These are phyloP conservation scores for Phytophthora colocasiae DNA, from an alignment of 352 stramenopile genomes.

Conservation along the genomic window DNA sequence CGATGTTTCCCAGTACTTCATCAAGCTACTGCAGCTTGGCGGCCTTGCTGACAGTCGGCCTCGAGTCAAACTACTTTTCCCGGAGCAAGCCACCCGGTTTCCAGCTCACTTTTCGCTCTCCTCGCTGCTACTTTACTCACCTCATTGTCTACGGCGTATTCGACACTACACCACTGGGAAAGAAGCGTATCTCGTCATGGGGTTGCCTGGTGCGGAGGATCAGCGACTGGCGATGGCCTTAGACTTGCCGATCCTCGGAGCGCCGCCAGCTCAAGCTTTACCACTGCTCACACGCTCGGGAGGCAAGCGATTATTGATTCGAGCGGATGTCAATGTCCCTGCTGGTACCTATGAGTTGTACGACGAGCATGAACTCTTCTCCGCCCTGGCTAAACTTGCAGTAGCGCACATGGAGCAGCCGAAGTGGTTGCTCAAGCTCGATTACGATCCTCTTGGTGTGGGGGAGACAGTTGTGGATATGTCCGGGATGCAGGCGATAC, in stretches of 20 bases:
- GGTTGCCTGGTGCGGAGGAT: conserved; percentile 80
- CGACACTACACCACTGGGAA: conserved; percentile 58
- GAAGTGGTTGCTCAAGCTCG: conserved; percentile 84
- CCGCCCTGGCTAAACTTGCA: conserved; percentile 88
- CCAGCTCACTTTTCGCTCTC: conserved; percentile 85
- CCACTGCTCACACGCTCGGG: conserved; percentile 81
- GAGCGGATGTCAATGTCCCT: conserved; percentile 88
- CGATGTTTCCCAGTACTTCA: conserved; percentile 83
- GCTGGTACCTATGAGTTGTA: conserved; percentile 91
- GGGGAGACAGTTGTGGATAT: conserved; percentile 77
- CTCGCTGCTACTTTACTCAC: conserved; percentile 86
- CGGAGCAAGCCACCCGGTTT: conserved; percentile 84
- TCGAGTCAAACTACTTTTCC: conserved; percentile 85
- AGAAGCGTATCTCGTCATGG: conserved; percentile 83
- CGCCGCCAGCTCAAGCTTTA: conserved; percentile 50
- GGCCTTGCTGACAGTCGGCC: conserved; percentile 60
- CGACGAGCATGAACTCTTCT: conserved; percentile 85
- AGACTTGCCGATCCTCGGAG: conserved; percentile 78
- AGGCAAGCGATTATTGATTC: conserved; percentile 82
- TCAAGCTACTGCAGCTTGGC: conserved; percentile 87
- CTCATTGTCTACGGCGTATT: conserved; percentile 78
- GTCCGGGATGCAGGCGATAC: conserved; percentile 60
- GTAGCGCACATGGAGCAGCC: conserved; percentile 82
- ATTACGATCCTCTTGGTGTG: conserved; percentile 76
- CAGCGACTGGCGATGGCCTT: conserved; percentile 80